phyloP scores from a whole-genome alignment of 2,329 filamentous ascomycete species.

The Scedosporium boydii region DNA sequence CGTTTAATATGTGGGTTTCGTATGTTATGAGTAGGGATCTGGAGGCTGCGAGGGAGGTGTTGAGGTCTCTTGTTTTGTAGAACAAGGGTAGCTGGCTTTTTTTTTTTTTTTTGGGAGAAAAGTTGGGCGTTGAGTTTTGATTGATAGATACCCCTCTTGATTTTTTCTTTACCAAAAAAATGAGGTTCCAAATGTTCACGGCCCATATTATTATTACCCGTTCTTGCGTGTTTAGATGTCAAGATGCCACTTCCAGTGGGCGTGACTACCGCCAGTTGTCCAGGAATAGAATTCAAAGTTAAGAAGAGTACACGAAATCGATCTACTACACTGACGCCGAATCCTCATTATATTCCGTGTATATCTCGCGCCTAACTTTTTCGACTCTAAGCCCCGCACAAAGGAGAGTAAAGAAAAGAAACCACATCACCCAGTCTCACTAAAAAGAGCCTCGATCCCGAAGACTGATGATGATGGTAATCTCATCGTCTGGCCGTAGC shows the following conservation, averaged over 20 bases:
- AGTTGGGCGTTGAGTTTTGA: neutral
- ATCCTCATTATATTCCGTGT: neutral
- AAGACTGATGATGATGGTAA: no score
- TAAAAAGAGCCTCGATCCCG: no score
- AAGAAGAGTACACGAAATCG: no score
- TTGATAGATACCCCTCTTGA: neutral
- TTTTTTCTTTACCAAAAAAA: neutral
- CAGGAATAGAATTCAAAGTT: no score
- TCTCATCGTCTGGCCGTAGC: no score
- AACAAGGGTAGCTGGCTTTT: neutral
- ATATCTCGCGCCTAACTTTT: neutral
- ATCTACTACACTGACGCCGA: neutral
- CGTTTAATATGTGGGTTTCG: conserved; percentile 5
- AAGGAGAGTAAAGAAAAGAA: neutral
- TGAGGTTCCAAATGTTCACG: neutral
- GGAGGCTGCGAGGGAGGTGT: conserved; percentile 3
- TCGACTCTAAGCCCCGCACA: neutral
- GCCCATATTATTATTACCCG: neutral
- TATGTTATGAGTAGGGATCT: conserved; percentile 6
- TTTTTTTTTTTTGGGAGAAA: neutral
- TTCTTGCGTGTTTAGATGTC: no score
- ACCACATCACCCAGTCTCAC: no score
- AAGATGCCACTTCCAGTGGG: no score
- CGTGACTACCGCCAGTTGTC: no score
- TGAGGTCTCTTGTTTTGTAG: conserved; percentile 1